phyloP scores from a whole-genome alignment of 768 basidiomycete genomes.

The Strobilomyces echinocephalus region DNA sequence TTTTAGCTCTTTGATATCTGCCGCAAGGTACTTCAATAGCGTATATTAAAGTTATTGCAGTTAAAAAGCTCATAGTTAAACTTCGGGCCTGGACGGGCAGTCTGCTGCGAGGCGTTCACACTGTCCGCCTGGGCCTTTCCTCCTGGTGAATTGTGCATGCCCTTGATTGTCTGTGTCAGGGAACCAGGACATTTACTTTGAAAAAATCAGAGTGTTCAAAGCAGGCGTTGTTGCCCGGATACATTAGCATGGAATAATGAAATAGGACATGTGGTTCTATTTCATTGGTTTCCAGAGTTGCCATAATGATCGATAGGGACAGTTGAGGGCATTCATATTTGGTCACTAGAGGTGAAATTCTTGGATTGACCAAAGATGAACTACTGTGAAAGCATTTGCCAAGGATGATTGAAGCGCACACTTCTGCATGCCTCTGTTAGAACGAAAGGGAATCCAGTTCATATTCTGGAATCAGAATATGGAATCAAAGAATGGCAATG shows the following conservation, averaged over 20 bases:
- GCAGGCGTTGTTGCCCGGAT: too few relatives aligned
- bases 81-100: too few relatives aligned
- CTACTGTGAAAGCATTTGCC: slow-evolving; percentile 81
- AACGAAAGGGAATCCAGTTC: slow-evolving; percentile 68
- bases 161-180: slow-evolving; percentile 63
- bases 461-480: slow-evolving; percentile 75
- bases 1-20: too few relatives aligned
- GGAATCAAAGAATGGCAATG: slow-evolving; percentile 63
- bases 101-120: slow-evolving; percentile 61
- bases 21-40: too few relatives aligned
- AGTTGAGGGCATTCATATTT: slow-evolving; percentile 82
- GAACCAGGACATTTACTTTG: slow-evolving; percentile 55
- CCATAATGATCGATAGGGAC: slow-evolving; percentile 80
- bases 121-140: slow-evolving; percentile 63
- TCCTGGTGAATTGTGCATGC: slow-evolving; percentile 68
- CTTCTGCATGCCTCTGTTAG: neutral
- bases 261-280: slow-evolving; percentile 79
- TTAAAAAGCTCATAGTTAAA: too few relatives aligned
- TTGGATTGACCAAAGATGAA: slow-evolving; percentile 78
- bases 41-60: too few relatives aligned
- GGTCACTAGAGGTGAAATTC: slow-evolving; percentile 82
- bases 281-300: slow-evolving; percentile 78
- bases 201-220: too few relatives aligned
- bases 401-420: slow-evolving; percentile 49
- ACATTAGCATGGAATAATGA: slow-evolving; percentile 27